phyloP scores from a whole-genome alignment of 805 yeast genomes.

The Wickerhamomyces canadensis region DNA sequence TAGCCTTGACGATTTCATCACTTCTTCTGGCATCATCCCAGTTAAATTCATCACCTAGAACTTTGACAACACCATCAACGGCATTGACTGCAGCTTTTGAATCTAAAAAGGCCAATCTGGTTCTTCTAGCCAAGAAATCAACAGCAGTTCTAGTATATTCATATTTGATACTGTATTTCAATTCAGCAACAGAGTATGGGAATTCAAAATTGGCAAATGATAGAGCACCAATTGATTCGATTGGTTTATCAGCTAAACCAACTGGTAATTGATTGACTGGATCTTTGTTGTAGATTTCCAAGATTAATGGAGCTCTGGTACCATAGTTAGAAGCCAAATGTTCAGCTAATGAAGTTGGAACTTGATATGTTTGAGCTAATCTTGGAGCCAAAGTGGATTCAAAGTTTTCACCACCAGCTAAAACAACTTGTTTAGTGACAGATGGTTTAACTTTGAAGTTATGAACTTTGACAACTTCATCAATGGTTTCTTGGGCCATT shows the following conservation, averaged over 20 bases:
- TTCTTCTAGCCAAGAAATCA: slow-evolving; percentile 90
- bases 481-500: slow-evolving; percentile 93
- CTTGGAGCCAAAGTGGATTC: slow-evolving; percentile 69
- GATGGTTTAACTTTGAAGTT: slow-evolving; percentile 37
- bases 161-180: slow-evolving; percentile 71
- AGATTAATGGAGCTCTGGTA: slow-evolving; percentile 75
- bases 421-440: slow-evolving; percentile 38
- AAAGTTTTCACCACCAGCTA: slow-evolving; percentile 81
- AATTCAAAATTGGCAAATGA: slow-evolving; percentile 53
- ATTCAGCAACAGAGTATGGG: slow-evolving; percentile 89
- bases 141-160: slow-evolving; percentile 86
- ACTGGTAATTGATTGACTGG: slow-evolving; percentile 58
- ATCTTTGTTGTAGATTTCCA: slow-evolving; percentile 47
- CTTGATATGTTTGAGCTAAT: slow-evolving; percentile 69
- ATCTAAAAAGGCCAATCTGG: slow-evolving; percentile 87
- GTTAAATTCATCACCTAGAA: slow-evolving; percentile 72
- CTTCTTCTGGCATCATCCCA: slow-evolving; percentile 65
- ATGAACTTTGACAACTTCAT: slow-evolving; percentile 55
- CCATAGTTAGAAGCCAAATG: slow-evolving; percentile 88
- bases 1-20: slow-evolving; percentile 46
- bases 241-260: slow-evolving; percentile 41
- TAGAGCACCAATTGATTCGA: slow-evolving; percentile 21
- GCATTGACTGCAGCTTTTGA: slow-evolving; percentile 77
- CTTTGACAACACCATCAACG: slow-evolving; percentile 78
- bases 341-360: slow-evolving; percentile 69